phyloP scores from a whole-genome alignment of 2,329 filamentous ascomycete species.

The Penicillium paneum region DNA sequence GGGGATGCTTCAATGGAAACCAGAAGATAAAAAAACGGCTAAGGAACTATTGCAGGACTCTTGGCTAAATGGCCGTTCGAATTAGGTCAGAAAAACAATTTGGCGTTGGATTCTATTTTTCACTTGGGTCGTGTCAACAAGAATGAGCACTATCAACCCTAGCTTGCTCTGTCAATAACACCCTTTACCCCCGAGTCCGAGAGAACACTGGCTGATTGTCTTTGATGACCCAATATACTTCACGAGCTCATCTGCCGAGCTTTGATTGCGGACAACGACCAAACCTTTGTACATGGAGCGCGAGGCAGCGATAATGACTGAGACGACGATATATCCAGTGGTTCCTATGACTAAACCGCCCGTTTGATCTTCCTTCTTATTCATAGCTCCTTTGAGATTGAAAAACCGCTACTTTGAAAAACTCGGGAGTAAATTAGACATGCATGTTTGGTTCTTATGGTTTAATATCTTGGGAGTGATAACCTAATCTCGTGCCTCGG shows the following conservation, averaged over 20 bases:
- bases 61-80: slow-evolving; percentile 8
- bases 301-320: background rate
- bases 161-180: background rate
- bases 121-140: no score
- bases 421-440: background rate
- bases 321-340: background rate
- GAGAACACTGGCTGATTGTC: background rate
- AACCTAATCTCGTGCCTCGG: background rate
- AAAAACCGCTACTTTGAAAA: background rate
- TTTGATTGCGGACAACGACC: background rate
- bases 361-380: no score
- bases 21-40: slow-evolving; percentile 14
- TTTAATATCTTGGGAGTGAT: background rate
- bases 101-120: no score
- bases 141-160: background rate
- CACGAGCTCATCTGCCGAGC: background rate
- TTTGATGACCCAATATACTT: background rate
- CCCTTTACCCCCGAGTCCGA: background rate
- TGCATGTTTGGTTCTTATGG: background rate
- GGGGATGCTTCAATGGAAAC: slow-evolving; percentile 14
- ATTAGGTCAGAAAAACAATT: background rate
- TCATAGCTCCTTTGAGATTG: background rate
- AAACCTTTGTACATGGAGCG: background rate
- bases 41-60: slow-evolving; percentile 10
- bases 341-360: background rate